Conservation (phyloP, 2,329 filamentous ascomycete genomes). For the Penicillium sp. region DNA sequence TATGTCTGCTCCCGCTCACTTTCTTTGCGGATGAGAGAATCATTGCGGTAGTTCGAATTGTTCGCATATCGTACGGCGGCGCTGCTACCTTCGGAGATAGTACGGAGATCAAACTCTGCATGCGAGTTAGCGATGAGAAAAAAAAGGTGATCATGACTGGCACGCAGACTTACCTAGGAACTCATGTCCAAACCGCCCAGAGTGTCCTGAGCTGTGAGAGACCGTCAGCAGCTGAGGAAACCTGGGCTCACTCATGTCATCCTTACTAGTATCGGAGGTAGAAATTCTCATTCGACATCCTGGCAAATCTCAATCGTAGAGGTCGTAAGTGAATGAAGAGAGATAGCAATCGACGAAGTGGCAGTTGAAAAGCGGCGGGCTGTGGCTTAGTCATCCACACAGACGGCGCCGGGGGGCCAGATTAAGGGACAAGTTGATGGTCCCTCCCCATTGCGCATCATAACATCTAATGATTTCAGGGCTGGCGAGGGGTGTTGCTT, state of each 20-base stretch:
- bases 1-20: slow-evolving; percentile 52
- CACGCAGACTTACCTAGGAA: slow-evolving; percentile 63
- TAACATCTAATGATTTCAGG: slow-evolving; percentile 31
- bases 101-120: slow-evolving; percentile 89
- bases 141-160: neutral
- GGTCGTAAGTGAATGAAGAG: neutral
- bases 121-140: slow-evolving; percentile 15
- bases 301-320: slow-evolving; percentile 7
- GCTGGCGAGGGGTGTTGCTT: slow-evolving; percentile 31
- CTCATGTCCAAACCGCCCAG: slow-evolving; percentile 93
- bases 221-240: slow-evolving; percentile 36
- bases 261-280: slow-evolving; percentile 95
- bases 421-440: slow-evolving; percentile 38
- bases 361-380: slow-evolving; percentile 18
- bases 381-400: slow-evolving; percentile 41
- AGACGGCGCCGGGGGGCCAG: slow-evolving; percentile 28
- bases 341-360: slow-evolving; percentile 5
- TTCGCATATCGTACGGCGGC: slow-evolving; percentile 95
- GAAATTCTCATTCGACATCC: slow-evolving; percentile 70
- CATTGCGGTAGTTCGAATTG: slow-evolving; percentile 98
- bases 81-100: slow-evolving; percentile 82
- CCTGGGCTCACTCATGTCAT: slow-evolving; percentile 24
- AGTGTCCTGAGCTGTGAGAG: slow-evolving; percentile 74
- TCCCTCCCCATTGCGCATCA: slow-evolving; percentile 26
- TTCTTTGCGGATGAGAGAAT: slow-evolving; percentile 97